These are phyloP conservation scores for Pleurotus pulmonarius DNA, from an alignment of 768 basidiomycete species.

Conservation along the genomic window DNA sequence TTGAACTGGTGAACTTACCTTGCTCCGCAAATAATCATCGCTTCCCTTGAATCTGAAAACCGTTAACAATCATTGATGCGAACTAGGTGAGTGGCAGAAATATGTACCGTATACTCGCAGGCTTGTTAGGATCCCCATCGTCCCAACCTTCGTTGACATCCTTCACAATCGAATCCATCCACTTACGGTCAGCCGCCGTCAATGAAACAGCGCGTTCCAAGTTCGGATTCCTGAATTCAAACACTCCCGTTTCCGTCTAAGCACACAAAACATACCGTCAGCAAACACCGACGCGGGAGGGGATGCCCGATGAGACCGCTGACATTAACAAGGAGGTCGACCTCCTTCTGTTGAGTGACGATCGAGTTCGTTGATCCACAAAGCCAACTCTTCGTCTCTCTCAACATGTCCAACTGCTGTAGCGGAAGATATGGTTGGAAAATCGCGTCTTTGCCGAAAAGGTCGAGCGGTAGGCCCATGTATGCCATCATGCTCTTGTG, in stretches of 20 bases:
- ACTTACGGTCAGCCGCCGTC: conserved; percentile 91
- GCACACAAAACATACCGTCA: background rate
- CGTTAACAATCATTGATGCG: background rate
- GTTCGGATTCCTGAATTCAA: conserved; percentile 84
- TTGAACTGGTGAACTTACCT: conserved; percentile 40
- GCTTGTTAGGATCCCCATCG: conserved; percentile 53
- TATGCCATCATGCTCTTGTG: conserved; percentile 88
- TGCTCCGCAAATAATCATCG: conserved; percentile 89
- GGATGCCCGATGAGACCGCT: conserved; percentile 14
- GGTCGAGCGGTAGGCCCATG: conserved; percentile 87
- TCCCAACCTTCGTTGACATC: conserved; percentile 85
- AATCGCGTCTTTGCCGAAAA: conserved; percentile 95
- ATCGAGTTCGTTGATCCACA: conserved; percentile 96
- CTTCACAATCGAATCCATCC: conserved; percentile 93
- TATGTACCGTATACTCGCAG: conserved; percentile 62
- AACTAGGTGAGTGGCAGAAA: background rate
- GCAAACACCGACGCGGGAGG: background rate
- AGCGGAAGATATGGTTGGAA: conserved; percentile 97
- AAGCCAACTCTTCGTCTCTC: conserved; percentile 78
- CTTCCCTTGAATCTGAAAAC: conserved; percentile 83
- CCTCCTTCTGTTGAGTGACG: conserved; percentile 87
- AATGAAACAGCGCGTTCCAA: conserved; percentile 75
- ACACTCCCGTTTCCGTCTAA: conserved; percentile 79
- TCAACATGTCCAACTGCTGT: conserved; percentile 89
- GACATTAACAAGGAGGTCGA: conserved; percentile 90